These are phyloP conservation scores for Phytophthora lateralis DNA, from an alignment of 352 stramenopile species.

Conservation along the genomic window DNA sequence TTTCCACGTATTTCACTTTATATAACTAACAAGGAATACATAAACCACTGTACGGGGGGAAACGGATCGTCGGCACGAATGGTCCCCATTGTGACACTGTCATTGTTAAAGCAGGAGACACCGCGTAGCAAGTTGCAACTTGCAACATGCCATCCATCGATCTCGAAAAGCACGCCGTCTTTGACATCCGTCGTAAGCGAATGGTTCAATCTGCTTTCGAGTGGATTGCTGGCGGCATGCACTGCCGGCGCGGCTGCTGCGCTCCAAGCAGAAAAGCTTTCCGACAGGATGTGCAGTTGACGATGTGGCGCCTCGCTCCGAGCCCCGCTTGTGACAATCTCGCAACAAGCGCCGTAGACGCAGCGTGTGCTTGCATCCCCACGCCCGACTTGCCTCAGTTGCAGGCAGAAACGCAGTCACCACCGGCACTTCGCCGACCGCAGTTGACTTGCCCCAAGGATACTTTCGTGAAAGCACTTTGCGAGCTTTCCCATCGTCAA, in stretches of 20 bases:
- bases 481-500: conserved; percentile 4
- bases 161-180: background rate
- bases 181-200: background rate
- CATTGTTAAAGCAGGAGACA: conserved; percentile 7
- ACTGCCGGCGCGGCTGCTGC: conserved; percentile 10
- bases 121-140: background rate
- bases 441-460: conserved; percentile 1
- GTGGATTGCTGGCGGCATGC: conserved; percentile 17
- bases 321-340: conserved; percentile 9
- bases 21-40: background rate
- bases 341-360: background rate
- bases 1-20: background rate
- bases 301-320: background rate
- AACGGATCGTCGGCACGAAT: conserved; percentile 7
- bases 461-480: background rate
- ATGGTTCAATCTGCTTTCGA: background rate
- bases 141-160: background rate
- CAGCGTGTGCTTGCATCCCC: conserved; percentile 12
- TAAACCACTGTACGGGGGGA: background rate
- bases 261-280: conserved; percentile 32
- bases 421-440: conserved; percentile 9
- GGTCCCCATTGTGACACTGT: background rate
- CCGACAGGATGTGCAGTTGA: conserved; percentile 26
- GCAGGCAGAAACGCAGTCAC: conserved; percentile 17
- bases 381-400: conserved; percentile 1